Evolutionary conservation across 768 basidiomycete genomes (phyloP), one percentile per base, ranked within the genome.

Genomic region (Podaxis sp.): DNA sequence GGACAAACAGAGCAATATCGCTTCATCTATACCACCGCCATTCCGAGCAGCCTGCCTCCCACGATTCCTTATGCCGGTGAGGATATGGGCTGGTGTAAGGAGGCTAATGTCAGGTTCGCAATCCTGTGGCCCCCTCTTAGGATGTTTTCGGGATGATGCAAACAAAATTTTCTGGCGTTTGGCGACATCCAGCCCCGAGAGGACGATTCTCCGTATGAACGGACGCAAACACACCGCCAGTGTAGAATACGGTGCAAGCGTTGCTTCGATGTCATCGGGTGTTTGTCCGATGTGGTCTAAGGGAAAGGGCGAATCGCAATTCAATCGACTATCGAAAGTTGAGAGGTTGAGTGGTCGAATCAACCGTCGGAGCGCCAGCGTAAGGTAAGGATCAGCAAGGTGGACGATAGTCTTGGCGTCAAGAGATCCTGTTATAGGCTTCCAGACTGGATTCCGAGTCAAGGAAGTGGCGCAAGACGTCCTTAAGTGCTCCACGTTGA

Each of bases 21-120:
- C 67, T 30, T 63, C 61, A 17, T 67, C 66, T 19, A 67, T 28
- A 40, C 56, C 59, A 44, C 63, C 48, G 15, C 26, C 17, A n/a
- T 26, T 24, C 38, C 38, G 13, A 13, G n/a, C 33, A 42, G 24
- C 28, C n/a, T 19, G 49, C 49, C 51, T 64, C 24, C 63, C 49
- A 15, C 40, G 52, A 24, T 28, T 49, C 44, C 77, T 66, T 53
- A 80, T 69, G 48, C 80, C 78, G 36, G 72, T 73, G n/a, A 81
- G 67, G 57, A 83, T 72, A 63, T 83, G 81, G 6, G 77, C 71
- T 38, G 81, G 79, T 48, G 78, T 80, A 64, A 84, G 72, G 44
- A 80, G 65, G 46, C 64, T 68, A 22, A 61, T 63, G 6, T 62
- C 24, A 61, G 68, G 55, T 55, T 66, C 54, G 51, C 60, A 24